Conservation (phyloP, 495 filamentous ascomycete genomes). For the Viridothelium virens region DNA sequence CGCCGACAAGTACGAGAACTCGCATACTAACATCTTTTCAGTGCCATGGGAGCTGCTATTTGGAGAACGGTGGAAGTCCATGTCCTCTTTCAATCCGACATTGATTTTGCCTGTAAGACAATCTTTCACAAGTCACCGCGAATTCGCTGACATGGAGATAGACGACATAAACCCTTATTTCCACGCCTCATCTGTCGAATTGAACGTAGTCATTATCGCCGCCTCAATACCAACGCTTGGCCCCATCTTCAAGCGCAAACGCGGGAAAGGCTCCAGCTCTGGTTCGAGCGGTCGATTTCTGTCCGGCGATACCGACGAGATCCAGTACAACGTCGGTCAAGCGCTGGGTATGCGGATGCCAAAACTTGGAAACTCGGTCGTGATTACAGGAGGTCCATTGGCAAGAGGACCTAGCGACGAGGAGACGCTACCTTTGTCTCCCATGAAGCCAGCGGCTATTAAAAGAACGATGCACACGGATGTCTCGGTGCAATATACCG, state of each 20-base stretch:
- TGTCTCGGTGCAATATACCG: background rate
- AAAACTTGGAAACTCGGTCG: conserved; percentile 11
- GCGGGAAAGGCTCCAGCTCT: background rate
- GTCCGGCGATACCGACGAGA: conserved; percentile 13
- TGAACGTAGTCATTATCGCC: conserved; percentile 13
- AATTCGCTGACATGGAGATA: background rate
- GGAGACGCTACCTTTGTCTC: conserved; percentile 11
- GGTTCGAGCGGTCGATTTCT: background rate
- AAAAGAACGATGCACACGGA: conserved; percentile 11
- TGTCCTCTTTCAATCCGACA: background rate
- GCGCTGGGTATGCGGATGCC: conserved; percentile 16
- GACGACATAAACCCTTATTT: conserved; percentile 8
- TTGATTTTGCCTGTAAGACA: conserved; percentile 8
- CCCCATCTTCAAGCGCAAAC: conserved; percentile 13
- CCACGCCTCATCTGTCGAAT: conserved; percentile 3
- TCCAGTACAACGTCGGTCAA: conserved; percentile 13
- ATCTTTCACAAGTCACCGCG: background rate
- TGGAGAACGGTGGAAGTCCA: conserved; percentile 11
- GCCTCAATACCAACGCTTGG: conserved; percentile 14
- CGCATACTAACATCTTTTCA: background rate
- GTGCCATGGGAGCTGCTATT: conserved; percentile 13
- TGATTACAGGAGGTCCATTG: conserved; percentile 7
- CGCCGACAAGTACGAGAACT: background rate
- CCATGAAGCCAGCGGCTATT: conserved; percentile 8
- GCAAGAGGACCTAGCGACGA: conserved; percentile 8